Evolutionary conservation across 2,329 filamentous ascomycete genomes (phyloP).

Genomic region (Ophiostoma fasciatum): DNA sequence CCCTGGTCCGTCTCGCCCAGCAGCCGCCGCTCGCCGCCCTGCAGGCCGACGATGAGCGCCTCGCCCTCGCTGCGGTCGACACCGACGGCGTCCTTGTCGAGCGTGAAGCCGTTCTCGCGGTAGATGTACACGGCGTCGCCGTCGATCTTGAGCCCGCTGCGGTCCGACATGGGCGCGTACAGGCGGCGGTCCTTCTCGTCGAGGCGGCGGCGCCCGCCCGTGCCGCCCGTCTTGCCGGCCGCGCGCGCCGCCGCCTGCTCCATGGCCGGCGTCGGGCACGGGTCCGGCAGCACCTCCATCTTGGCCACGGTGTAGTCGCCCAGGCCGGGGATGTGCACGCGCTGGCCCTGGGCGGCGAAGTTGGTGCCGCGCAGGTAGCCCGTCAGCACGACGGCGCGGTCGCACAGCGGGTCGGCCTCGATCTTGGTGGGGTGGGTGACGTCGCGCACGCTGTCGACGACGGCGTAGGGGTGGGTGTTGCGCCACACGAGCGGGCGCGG

Average conservation of each 20-base stretch:
- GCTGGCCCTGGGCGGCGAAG: conserved; percentile 69
- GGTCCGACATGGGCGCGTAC: conserved; percentile 96
- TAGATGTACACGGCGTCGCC: conserved; percentile 92
- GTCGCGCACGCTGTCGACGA: conserved; percentile 90
- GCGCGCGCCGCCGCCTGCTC: conserved; percentile 76
- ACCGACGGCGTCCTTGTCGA: conserved; percentile 50
- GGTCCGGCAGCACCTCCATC: conserved; percentile 82
- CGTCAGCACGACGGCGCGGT: conserved; percentile 79
- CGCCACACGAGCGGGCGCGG: conserved; percentile 91
- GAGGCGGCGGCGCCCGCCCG: conserved; percentile 51
- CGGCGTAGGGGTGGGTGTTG: conserved; percentile 85
- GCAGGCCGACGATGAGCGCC: conserved; percentile 81
- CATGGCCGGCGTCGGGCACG: conserved; percentile 85
- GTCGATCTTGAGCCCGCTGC: conserved; percentile 88
- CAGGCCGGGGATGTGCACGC: conserved; percentile 83
- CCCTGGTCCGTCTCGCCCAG: conserved; percentile 72
- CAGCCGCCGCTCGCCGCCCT: conserved; percentile 63
- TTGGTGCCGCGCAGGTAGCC: conserved; percentile 93
- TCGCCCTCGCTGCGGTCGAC: conserved; percentile 82
- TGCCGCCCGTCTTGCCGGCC: conserved; percentile 51
- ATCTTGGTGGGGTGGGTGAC: conserved; percentile 86
- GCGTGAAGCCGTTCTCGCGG: conserved; percentile 57
- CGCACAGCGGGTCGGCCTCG: conserved; percentile 77
- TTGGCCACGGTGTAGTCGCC: conserved; percentile 74
- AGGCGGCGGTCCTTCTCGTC: conserved; percentile 96